These are phyloP conservation scores for Westerdykella aurantiaca DNA, from an alignment of 2,329 filamentous ascomycete genomes.

Conservation along the genomic window DNA sequence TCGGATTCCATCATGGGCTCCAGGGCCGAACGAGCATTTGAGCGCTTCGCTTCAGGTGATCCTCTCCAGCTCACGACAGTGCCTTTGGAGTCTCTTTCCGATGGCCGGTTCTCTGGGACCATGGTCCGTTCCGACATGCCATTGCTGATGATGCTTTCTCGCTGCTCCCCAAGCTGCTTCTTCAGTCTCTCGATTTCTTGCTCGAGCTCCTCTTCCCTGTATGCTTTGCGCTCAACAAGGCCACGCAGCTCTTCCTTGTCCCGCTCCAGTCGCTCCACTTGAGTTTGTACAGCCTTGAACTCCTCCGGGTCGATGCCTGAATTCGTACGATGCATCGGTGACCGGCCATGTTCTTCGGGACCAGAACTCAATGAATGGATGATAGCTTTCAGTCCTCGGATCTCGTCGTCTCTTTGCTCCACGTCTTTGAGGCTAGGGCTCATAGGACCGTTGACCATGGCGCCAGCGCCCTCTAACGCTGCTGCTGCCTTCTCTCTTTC, in stretches of 20 bases:
- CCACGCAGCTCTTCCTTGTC: conserved; percentile 74
- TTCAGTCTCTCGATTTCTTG: conserved; percentile 64
- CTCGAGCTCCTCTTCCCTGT: conserved; percentile 78
- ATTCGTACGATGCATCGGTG: conserved; percentile 25
- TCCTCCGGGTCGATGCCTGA: conserved; percentile 39
- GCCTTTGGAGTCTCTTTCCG: conserved; percentile 60
- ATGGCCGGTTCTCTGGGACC: conserved; percentile 48
- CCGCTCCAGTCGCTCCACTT: conserved; percentile 66
- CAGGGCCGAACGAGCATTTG: conserved; percentile 44
- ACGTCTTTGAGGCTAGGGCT: conserved; percentile 61
- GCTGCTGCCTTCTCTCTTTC: conserved; percentile 78
- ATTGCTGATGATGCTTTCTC: conserved; percentile 51
- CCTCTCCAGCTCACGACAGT: conserved; percentile 56
- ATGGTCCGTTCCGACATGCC: conserved; percentile 45
- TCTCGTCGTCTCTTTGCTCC: conserved; percentile 94
- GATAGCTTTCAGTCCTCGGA: conserved; percentile 92
- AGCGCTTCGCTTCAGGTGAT: conserved; percentile 20
- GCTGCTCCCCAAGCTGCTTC: conserved; percentile 41
- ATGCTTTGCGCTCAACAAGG: conserved; percentile 65
- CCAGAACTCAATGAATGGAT: conserved; percentile 91
- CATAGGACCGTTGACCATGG: conserved; percentile 39
- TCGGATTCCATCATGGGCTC: conserved; percentile 68
- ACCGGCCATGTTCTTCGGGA: conserved; percentile 40
- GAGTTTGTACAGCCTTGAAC: conserved; percentile 53
- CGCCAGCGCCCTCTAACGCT: conserved; percentile 50